These are phyloP conservation scores for Mariannaea elegans DNA, from an alignment of 2,329 filamentous ascomycete species.

Conservation along the genomic window DNA sequence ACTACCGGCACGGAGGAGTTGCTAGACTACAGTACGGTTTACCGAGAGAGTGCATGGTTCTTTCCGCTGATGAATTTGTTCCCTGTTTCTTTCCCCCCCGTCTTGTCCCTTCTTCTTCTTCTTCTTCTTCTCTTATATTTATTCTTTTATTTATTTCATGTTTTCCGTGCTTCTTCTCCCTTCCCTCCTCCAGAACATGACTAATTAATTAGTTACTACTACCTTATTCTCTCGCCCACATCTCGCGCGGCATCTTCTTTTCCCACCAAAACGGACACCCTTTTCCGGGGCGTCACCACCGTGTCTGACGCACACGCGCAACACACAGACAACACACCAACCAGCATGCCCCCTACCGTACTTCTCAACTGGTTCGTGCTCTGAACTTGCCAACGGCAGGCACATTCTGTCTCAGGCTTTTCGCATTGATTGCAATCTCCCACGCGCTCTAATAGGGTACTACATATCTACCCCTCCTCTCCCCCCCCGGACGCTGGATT, in stretches of 20 bases:
- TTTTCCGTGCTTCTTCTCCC: no score
- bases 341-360: neutral
- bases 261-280: no score
- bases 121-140: neutral
- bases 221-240: neutral
- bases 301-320: no score
- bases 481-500: neutral
- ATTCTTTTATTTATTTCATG: no score
- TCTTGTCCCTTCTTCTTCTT: neutral
- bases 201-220: no score
- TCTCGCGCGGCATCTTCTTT: neutral
- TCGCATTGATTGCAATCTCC: conserved; percentile 18
- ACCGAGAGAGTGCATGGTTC: no score
- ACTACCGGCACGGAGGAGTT: no score
- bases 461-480: neutral
- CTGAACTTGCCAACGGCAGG: neutral
- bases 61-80: neutral
- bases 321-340: no score
- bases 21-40: no score
- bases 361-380: neutral
- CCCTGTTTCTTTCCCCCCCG: neutral
- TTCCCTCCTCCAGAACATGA: neutral
- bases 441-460: neutral
- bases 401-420: neutral
- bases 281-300: no score